These are phyloP conservation scores for Paramarasmius palmivorus DNA, from an alignment of 1,284 basidiomycete genomes.

Conservation along the genomic window DNA sequence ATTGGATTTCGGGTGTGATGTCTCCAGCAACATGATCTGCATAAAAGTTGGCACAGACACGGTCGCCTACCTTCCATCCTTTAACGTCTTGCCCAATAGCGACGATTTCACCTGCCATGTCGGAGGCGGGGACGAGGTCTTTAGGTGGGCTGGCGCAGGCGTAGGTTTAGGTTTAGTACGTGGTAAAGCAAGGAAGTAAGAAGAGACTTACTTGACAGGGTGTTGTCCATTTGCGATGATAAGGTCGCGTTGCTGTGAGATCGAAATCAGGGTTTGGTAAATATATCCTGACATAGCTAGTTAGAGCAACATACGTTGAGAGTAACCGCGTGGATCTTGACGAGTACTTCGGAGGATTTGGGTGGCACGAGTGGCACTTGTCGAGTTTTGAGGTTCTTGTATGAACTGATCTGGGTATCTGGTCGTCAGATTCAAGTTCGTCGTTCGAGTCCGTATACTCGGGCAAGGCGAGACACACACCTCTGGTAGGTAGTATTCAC, in stretches of 20 bases:
- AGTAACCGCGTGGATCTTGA: slow-evolving; percentile 47
- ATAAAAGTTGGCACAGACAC: slow-evolving; percentile 40
- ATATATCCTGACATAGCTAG: neutral
- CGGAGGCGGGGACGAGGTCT: slow-evolving; percentile 47
- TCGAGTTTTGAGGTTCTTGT: slow-evolving; percentile 27
- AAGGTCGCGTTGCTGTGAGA: slow-evolving; percentile 44
- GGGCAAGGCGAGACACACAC: too few relatives aligned
- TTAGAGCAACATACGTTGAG: slow-evolving; percentile 28
- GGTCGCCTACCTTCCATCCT: slow-evolving; percentile 45
- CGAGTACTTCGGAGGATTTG: slow-evolving; percentile 37
- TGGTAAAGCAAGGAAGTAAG: neutral
- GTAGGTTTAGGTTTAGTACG: neutral
- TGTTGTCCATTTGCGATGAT: slow-evolving; percentile 33
- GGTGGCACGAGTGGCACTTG: slow-evolving; percentile 28
- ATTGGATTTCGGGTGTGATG: slow-evolving; percentile 23
- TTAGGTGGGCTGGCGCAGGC: slow-evolving; percentile 7
- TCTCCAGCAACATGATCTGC: slow-evolving; percentile 33
- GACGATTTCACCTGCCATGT: slow-evolving; percentile 54
- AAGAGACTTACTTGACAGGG: slow-evolving; percentile 21
- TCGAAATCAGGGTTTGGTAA: neutral
- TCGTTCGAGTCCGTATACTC: too few relatives aligned
- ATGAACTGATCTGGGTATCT: slow-evolving; percentile 9
- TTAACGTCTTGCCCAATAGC: slow-evolving; percentile 44
- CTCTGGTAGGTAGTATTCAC: too few relatives aligned
- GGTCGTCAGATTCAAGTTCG: too few relatives aligned